Evolutionary conservation across 305 asterid species (phyloP).

Genomic region (Solanum hybrid): DNA sequence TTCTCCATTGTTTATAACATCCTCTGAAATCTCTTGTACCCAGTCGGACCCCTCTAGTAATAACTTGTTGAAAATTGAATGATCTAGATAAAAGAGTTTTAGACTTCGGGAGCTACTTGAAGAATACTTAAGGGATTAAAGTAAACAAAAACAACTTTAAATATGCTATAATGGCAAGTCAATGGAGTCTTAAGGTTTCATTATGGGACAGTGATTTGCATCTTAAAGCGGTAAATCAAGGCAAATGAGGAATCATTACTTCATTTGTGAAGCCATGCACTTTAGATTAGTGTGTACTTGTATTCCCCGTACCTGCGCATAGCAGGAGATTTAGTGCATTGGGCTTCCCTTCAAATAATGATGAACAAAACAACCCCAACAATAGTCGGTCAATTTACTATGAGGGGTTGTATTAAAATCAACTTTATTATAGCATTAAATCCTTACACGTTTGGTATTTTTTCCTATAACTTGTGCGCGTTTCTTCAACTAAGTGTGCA

Average conservation of each 20-base stretch:
- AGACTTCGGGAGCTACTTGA: neutral
- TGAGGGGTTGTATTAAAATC: neutral
- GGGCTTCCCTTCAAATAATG: neutral
- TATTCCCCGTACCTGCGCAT: neutral
- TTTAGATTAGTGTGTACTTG: neutral
- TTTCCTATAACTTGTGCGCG: neutral
- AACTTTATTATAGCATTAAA: neutral
- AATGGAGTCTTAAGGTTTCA: neutral
- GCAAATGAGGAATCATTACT: neutral
- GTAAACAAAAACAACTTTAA: neutral
- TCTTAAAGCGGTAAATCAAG: neutral
- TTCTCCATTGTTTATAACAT: neutral
- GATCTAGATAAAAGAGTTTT: neutral
- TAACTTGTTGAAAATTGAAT: neutral
- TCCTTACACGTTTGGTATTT: neutral
- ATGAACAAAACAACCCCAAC: neutral
- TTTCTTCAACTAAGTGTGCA: neutral
- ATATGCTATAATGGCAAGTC: neutral
- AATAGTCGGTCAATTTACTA: neutral
- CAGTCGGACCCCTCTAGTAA: neutral
- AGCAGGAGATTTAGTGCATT: neutral
- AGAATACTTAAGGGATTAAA: neutral
- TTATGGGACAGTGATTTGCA: neutral
- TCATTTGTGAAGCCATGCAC: neutral
- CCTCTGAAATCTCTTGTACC: neutral